Conservation (phyloP, 768 basidiomycete genomes). For the Multifurca ochricompacta region DNA sequence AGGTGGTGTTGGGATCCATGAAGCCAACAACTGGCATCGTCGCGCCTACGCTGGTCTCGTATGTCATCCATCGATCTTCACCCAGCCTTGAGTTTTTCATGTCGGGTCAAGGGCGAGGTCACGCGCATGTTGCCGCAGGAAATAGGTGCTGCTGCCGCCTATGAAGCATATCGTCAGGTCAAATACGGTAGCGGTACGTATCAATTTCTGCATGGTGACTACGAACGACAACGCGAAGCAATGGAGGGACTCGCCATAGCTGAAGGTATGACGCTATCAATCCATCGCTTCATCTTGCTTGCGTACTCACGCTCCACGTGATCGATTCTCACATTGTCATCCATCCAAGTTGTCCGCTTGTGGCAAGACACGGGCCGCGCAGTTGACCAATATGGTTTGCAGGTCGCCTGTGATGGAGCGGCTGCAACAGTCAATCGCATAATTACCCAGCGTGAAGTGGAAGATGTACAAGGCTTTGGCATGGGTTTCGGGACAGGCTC, state of each 20-base stretch:
- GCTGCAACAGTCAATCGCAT: slow-evolving; percentile 16
- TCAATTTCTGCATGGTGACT: slow-evolving; percentile 47
- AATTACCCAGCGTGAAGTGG: slow-evolving; percentile 7
- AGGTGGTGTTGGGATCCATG: slow-evolving; percentile 44
- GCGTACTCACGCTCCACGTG: slow-evolving; percentile 12
- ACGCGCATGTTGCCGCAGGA: slow-evolving; percentile 46
- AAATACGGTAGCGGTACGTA: slow-evolving; percentile 49
- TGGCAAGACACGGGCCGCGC: slow-evolving; percentile 42
- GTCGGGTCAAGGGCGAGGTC: slow-evolving; percentile 39
- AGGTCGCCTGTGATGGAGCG: slow-evolving; percentile 12
- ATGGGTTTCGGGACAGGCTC: slow-evolving; percentile 1
- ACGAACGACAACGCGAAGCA: slow-evolving; percentile 56
- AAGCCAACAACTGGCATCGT: slow-evolving; percentile 59
- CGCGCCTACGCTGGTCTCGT: slow-evolving; percentile 59
- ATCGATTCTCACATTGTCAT: slow-evolving; percentile 4
- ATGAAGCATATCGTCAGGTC: slow-evolving; percentile 67
- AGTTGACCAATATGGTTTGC: slow-evolving; percentile 21
- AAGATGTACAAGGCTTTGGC: not conserved
- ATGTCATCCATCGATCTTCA: slow-evolving; percentile 18
- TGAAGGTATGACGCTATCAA: slow-evolving; percentile 42
- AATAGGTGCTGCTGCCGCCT: slow-evolving; percentile 70
- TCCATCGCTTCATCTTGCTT: not conserved
- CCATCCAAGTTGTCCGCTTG: slow-evolving; percentile 56
- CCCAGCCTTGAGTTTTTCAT: not conserved
- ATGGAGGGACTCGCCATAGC: slow-evolving; percentile 61